A percentile compares a stretch with the other conserved stretches of the same genome.
Conservation (phyloP, 331 rosid genomes). For the Quercus phellos region DNA sequence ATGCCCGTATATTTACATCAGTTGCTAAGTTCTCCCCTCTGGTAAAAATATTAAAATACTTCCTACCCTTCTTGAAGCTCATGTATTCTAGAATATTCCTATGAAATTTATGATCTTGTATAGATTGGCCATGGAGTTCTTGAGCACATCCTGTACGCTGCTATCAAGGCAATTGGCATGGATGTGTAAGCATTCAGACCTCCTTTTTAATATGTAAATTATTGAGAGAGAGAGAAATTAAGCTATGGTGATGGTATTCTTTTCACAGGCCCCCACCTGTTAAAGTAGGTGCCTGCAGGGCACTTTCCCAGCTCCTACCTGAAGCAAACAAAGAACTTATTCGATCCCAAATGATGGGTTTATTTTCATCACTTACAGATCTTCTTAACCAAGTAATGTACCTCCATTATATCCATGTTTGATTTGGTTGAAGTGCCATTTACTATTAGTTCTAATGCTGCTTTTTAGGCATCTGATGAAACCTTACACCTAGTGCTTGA, state of each 20-base stretch:
- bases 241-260: slow-evolving; percentile 1
- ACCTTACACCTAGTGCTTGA: slow-evolving; percentile 89
- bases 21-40: slow-evolving; percentile 79
- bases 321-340: slow-evolving; percentile 60
- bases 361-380: slow-evolving; percentile 74
- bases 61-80: slow-evolving; percentile 6
- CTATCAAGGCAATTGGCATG: slow-evolving; percentile 71
- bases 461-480: slow-evolving; percentile 83
- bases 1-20: slow-evolving; percentile 77
- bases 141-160: slow-evolving; percentile 62
- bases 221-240: background rate
- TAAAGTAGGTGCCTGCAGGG: slow-evolving; percentile 92
- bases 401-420: slow-evolving; percentile 12
- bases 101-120: slow-evolving; percentile 19
- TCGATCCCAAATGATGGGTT: slow-evolving; percentile 61
- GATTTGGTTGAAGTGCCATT: slow-evolving; percentile 18
- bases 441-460: slow-evolving; percentile 24
- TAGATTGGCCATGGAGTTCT: slow-evolving; percentile 63
- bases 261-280: slow-evolving; percentile 77
- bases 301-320: slow-evolving; percentile 82
- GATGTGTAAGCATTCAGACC: slow-evolving; percentile 53
- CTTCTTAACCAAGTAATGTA: slow-evolving; percentile 72
- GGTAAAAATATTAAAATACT: slow-evolving; percentile 44
- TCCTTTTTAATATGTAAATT: slow-evolving; percentile 15
- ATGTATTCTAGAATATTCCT: background rate